Percentiles rank a stretch among this genome's conserved stretches.
phyloP scores from a whole-genome alignment of 257 asterid genomes.

The Solanum ahanhuiri region DNA sequence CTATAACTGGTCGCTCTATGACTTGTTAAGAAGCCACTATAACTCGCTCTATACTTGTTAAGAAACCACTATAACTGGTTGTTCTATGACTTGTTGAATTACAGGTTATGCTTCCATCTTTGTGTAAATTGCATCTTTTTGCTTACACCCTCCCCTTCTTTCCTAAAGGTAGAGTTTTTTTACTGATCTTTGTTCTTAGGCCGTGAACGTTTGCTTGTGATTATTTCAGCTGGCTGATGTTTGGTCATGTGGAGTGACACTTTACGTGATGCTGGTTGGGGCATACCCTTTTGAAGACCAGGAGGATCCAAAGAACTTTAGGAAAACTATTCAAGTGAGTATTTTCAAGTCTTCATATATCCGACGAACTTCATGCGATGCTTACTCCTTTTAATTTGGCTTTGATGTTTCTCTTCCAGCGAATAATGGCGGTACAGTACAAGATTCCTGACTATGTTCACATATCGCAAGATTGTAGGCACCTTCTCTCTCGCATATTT shows the following conservation, averaged over 20 bases:
- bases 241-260: slow-evolving; percentile 81
- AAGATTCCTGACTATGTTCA: slow-evolving; percentile 79
- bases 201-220: background rate
- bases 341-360: background rate
- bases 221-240: slow-evolving; percentile 62
- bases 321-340: slow-evolving; percentile 68
- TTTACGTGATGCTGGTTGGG: slow-evolving; percentile 76
- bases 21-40: background rate
- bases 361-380: background rate
- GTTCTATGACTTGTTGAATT: background rate
- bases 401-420: slow-evolving; percentile 33
- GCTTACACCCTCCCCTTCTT: background rate
- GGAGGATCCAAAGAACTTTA: slow-evolving; percentile 66
- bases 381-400: background rate
- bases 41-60: background rate
- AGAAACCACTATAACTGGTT: background rate
- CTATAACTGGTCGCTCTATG: background rate
- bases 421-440: slow-evolving; percentile 78
- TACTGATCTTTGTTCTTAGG: background rate
- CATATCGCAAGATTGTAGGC: slow-evolving; percentile 79
- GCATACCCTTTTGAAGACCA: slow-evolving; percentile 80
- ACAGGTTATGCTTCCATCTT: background rate
- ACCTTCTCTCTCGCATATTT: slow-evolving; percentile 74
- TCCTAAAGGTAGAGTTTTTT: background rate
- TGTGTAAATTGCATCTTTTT: background rate